Conservation (phyloP, 345 rosid species). For the Gossypium anomalum region DNA sequence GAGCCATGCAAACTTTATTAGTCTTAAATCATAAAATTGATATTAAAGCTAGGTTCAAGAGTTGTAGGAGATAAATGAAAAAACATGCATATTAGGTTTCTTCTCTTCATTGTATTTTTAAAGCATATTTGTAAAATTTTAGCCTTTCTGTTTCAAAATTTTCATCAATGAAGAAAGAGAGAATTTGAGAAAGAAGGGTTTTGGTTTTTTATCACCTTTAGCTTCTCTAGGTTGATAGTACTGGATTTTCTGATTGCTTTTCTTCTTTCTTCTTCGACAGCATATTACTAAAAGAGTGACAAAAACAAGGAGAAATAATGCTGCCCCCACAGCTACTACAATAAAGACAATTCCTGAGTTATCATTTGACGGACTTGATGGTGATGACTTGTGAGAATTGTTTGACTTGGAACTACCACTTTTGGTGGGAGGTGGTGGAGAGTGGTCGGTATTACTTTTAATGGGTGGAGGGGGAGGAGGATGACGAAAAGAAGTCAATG, state of each 20-base stretch:
- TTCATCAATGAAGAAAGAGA: background rate
- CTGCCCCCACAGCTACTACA: background rate
- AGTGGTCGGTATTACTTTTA: background rate
- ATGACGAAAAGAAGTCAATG: background rate
- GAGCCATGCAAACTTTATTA: background rate
- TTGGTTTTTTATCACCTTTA: constrained; percentile 29
- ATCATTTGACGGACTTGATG: background rate
- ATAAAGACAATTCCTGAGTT: background rate
- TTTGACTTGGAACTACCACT: background rate
- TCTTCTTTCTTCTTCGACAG: constrained; percentile 9
- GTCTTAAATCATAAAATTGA: background rate
- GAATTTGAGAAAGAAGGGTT: background rate
- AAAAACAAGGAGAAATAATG: background rate
- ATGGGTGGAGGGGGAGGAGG: background rate
- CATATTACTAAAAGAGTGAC: constrained; percentile 17
- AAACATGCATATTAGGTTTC: background rate
- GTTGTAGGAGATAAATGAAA: background rate
- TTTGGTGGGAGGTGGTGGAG: constrained; percentile 1
- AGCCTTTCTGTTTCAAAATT: background rate
- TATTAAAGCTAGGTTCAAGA: too few species aligned
- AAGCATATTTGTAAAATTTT: background rate
- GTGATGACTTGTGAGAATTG: background rate
- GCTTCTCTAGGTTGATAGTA: constrained; percentile 34
- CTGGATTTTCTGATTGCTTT: constrained; percentile 15
- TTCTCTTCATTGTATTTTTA: too few species aligned